Conservation (phyloP, 768 basidiomycete genomes). For the Lepiota brunneoincarnata region DNA sequence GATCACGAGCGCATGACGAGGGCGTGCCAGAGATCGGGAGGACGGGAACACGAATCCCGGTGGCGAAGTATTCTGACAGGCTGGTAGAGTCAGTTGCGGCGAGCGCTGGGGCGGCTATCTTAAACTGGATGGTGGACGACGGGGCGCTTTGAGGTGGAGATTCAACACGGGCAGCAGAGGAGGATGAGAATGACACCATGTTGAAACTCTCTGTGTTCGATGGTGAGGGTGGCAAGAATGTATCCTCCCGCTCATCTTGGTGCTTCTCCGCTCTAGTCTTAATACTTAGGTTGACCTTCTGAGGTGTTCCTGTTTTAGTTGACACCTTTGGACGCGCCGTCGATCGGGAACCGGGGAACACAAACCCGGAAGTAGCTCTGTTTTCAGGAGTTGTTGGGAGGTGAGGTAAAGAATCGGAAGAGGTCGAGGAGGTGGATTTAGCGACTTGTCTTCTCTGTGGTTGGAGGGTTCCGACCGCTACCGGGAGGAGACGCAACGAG, state of each 20-base stretch:
- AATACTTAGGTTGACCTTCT: slow-evolving; percentile 11
- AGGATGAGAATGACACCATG: neutral
- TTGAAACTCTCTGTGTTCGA: neutral
- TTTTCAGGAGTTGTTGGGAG: neutral
- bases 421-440: slow-evolving; percentile 3
- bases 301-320: slow-evolving; percentile 13
- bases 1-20: neutral
- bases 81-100: no score
- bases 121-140: no score
- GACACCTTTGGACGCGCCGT: slow-evolving; percentile 22
- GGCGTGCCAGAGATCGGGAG: slow-evolving; percentile 15
- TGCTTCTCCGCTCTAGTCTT: slow-evolving; percentile 1
- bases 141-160: no score
- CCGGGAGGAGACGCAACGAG: neutral
- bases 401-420: slow-evolving; percentile 3
- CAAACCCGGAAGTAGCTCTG: slow-evolving; percentile 15
- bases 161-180: no score
- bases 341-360: slow-evolving; percentile 27
- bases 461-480: neutral
- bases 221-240: neutral
- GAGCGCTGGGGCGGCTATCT: no score
- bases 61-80: no score
- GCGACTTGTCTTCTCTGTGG: neutral
- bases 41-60: no score
- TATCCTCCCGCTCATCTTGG: neutral